Evolutionary conservation across 352 stramenopile species (phyloP).

Genomic region (Phytophthora multivora): DNA sequence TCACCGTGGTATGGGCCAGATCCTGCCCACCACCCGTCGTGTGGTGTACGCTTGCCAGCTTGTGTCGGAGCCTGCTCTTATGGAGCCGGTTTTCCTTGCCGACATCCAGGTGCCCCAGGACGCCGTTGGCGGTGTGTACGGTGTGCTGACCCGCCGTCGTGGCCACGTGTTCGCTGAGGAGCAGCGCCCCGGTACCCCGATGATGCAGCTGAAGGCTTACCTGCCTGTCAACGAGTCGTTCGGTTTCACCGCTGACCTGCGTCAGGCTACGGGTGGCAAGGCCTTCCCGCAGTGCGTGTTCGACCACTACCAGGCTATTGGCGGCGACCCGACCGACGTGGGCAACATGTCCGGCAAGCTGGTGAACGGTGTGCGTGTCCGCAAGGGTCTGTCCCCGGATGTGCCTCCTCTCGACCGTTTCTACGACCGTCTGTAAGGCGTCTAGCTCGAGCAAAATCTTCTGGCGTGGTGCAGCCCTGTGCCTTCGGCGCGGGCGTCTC

Average conservation of each 20-base stretch:
- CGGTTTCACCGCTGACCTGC: slow-evolving; percentile 98
- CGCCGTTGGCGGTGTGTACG: slow-evolving; percentile 99
- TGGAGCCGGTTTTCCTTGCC: slow-evolving; percentile 99
- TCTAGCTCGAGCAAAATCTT: slow-evolving; percentile 33
- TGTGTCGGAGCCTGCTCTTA: slow-evolving; percentile 92
- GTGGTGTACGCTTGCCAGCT: slow-evolving; percentile 98
- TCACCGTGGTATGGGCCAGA: slow-evolving; percentile 99
- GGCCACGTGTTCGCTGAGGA: slow-evolving; percentile 99
- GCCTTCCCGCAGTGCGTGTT: slow-evolving; percentile 99
- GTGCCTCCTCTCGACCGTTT: slow-evolving; percentile 98
- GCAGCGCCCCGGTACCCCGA: slow-evolving; percentile 97
- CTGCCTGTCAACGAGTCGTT: slow-evolving; percentile 99
- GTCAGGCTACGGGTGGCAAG: slow-evolving; percentile 99
- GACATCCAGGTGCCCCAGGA: slow-evolving; percentile 99
- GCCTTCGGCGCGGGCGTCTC: slow-evolving; percentile 22
- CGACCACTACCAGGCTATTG: slow-evolving; percentile 98
- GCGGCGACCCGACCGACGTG: slow-evolving; percentile 91
- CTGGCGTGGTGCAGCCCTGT: slow-evolving; percentile 28
- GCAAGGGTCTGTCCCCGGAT: slow-evolving; percentile 97
- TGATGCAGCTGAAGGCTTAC: slow-evolving; percentile 99
- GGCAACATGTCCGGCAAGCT: slow-evolving; percentile 96
- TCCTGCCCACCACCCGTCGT: slow-evolving; percentile 98
- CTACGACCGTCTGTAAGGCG: slow-evolving; percentile 99
- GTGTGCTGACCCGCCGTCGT: slow-evolving; percentile 97
- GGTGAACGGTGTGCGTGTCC: slow-evolving; percentile 93